A percentile compares a stretch with the other conserved stretches of the same genome.
Conservation (phyloP, 2,329 filamentous ascomycete genomes). For the Didymella segeticola region DNA sequence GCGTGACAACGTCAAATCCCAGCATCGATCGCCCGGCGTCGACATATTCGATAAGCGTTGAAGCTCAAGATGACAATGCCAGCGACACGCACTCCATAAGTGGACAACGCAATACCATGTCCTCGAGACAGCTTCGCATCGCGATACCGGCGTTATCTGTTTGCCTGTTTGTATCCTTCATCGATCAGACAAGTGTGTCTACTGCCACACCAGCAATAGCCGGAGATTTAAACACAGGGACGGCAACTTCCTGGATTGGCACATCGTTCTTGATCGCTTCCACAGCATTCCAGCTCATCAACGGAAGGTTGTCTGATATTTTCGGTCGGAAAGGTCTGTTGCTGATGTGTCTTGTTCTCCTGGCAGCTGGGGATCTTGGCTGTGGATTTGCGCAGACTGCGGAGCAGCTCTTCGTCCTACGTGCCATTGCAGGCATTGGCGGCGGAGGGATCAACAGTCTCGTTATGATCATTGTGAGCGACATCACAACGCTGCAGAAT, state of each 20-base stretch:
- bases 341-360: constrained; percentile 51
- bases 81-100: constrained; percentile 23
- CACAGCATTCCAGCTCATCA: constrained; percentile 58
- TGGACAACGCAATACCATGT: constrained; percentile 64
- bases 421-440: constrained; percentile 62
- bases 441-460: constrained; percentile 56
- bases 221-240: constrained; percentile 28
- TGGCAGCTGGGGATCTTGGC: constrained; percentile 61
- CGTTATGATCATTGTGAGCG: constrained; percentile 57
- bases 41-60: no score
- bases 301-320: constrained; percentile 59
- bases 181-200: constrained; percentile 61
- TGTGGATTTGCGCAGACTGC: constrained; percentile 55
- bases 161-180: constrained; percentile 62
- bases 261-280: constrained; percentile 36
- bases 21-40: no score
- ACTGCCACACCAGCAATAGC: constrained; percentile 50
- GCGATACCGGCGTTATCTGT: constrained; percentile 62
- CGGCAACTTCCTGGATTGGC: constrained; percentile 33
- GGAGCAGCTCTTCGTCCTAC: constrained; percentile 60
- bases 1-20: neutral
- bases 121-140: constrained; percentile 56
- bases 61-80: neutral
- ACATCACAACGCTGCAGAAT: constrained; percentile 57
- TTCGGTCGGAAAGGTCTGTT: constrained; percentile 56